Conservation (phyloP, 1,284 basidiomycete genomes). For the Ganoderma leucocontextum region DNA sequence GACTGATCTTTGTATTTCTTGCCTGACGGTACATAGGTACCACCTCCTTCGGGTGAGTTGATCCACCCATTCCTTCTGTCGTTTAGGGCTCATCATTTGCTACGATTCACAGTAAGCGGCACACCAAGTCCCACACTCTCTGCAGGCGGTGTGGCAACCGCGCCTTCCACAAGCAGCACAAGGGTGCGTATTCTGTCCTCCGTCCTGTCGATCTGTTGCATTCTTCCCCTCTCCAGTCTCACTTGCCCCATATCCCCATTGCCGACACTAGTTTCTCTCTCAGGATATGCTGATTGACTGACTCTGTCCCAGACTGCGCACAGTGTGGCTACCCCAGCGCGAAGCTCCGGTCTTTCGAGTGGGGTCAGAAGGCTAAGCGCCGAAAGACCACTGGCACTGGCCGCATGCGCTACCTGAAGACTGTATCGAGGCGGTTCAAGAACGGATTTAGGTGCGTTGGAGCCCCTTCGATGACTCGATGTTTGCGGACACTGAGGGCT, state of each 20-base stretch:
- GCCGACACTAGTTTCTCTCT: not conserved
- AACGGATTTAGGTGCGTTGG: slow-evolving; percentile 88
- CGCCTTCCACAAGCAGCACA: slow-evolving; percentile 97
- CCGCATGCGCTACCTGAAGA: slow-evolving; percentile 95
- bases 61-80: not conserved
- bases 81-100: slow-evolving; percentile 11
- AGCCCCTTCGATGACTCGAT: not conserved
- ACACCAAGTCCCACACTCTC: slow-evolving; percentile 98
- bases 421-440: slow-evolving; percentile 94
- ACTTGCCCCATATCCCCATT: slow-evolving; percentile 1
- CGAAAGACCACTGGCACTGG: slow-evolving; percentile 99
- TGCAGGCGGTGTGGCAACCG: slow-evolving; percentile 95
- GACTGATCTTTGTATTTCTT: slow-evolving; percentile 35
- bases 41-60: slow-evolving; percentile 86
- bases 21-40: slow-evolving; percentile 68
- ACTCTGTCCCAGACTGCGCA: slow-evolving; percentile 74
- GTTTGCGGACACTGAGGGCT: slow-evolving; percentile 21
- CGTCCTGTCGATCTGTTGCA: not conserved
- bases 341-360: slow-evolving; percentile 96
- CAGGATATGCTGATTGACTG: not conserved
- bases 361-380: slow-evolving; percentile 99
- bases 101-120: slow-evolving; percentile 80
- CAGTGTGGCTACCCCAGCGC: slow-evolving; percentile 97
- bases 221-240: slow-evolving; percentile 1
- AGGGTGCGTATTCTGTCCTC: slow-evolving; percentile 67